Percentiles rank a stretch among this genome's conserved stretches.
These are phyloP conservation scores for Trichoderma orchidacearum DNA, from an alignment of 495 filamentous ascomycete genomes.

Conservation along the genomic window DNA sequence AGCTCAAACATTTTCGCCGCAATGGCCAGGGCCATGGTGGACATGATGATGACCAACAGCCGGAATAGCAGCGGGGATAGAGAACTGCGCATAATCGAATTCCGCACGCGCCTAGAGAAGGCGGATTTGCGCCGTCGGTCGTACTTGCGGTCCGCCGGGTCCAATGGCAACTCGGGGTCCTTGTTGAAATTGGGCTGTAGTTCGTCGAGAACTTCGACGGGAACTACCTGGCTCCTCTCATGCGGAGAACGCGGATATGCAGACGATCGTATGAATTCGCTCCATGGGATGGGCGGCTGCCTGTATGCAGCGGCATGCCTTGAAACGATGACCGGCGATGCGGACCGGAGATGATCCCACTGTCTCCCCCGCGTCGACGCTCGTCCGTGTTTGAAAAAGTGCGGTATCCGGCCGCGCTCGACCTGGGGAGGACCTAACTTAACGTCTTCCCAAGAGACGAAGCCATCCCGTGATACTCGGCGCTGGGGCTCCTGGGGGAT, in stretches of 20 bases:
- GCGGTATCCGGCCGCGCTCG: background rate
- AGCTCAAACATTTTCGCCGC: constrained; percentile 60
- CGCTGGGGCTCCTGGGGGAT: constrained; percentile 30
- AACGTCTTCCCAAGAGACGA: constrained; percentile 25
- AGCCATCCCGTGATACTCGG: constrained; percentile 40
- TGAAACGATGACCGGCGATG: constrained; percentile 41
- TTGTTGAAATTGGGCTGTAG: constrained; percentile 36
- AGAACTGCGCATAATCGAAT: constrained; percentile 57
- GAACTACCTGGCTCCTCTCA: constrained; percentile 30
- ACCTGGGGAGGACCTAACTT: constrained; percentile 1
- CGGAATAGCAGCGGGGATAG: constrained; percentile 78
- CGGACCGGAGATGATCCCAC: constrained; percentile 43
- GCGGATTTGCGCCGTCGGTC: constrained; percentile 9
- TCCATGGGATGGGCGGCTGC: constrained; percentile 26
- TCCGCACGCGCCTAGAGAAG: constrained; percentile 28
- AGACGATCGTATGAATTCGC: constrained; percentile 32
- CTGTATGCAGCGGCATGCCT: constrained; percentile 19
- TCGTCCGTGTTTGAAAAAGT: background rate
- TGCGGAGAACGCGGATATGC: constrained; percentile 30
- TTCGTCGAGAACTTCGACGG: constrained; percentile 24
- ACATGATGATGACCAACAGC: constrained; percentile 69
- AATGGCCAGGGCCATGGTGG: constrained; percentile 66
- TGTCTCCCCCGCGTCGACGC: constrained; percentile 28
- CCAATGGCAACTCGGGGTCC: constrained; percentile 36
- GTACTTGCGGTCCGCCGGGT: constrained; percentile 29